These are phyloP conservation scores for Xanthoconium purpureum DNA, from an alignment of 768 basidiomycete species.

Conservation along the genomic window DNA sequence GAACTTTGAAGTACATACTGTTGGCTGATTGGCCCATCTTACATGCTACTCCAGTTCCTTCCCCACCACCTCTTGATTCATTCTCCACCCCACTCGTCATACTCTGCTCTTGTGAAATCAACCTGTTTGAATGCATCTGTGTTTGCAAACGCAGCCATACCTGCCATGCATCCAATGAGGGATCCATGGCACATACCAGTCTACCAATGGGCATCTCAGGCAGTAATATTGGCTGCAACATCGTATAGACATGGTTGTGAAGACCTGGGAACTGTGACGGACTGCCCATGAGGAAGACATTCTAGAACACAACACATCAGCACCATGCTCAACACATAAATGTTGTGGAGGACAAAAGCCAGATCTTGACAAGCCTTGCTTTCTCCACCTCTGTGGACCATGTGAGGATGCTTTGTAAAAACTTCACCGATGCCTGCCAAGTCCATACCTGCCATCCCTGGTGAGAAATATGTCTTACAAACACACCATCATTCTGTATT, in stretches of 20 bases:
- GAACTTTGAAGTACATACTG: no score
- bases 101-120: constrained; percentile 73
- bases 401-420: constrained; percentile 74
- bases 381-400: constrained; percentile 69
- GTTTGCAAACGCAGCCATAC: constrained; percentile 77
- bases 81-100: constrained; percentile 88
- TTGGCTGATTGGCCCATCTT: no score
- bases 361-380: constrained; percentile 70
- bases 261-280: constrained; percentile 76
- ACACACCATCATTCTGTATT: constrained; percentile 89
- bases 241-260: constrained; percentile 58
- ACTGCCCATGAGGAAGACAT: constrained; percentile 86
- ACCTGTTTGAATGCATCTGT: constrained; percentile 51
- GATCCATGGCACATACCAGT: constrained; percentile 62
- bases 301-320: constrained; percentile 42
- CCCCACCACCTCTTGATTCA: constrained; percentile 89
- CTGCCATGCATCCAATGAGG: constrained; percentile 83
- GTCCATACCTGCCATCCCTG: constrained; percentile 92
- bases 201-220: constrained; percentile 67
- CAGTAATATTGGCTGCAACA: constrained; percentile 78
- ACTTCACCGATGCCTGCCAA: constrained; percentile 94
- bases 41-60: constrained; percentile 70
- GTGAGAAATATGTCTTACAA: constrained; percentile 90
- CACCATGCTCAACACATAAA: neutral
- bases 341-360: constrained; percentile 7